phyloP scores from a whole-genome alignment of 2,329 filamentous ascomycete species.

The Alternaria sp. region DNA sequence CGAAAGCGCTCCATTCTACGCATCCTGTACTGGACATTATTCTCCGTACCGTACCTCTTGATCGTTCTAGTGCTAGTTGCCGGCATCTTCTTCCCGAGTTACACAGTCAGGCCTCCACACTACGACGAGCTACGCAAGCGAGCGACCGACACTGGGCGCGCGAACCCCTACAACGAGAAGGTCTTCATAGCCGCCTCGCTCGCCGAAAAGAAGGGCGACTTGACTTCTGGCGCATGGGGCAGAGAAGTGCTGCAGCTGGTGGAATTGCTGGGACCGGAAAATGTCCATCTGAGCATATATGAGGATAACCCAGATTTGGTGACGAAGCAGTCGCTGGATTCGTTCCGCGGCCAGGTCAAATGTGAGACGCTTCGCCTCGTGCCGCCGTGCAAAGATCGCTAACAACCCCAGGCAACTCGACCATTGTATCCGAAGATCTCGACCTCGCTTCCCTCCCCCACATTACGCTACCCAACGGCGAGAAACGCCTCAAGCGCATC shows the following conservation, averaged over 20 bases:
- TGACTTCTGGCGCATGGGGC: slow-evolving; percentile 71
- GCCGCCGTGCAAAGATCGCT: neutral
- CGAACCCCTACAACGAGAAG: slow-evolving; percentile 65
- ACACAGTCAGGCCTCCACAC: slow-evolving; percentile 61
- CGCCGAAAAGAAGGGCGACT: slow-evolving; percentile 66
- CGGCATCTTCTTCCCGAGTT: slow-evolving; percentile 61
- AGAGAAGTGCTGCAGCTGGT: slow-evolving; percentile 66
- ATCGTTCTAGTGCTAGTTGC: slow-evolving; percentile 51
- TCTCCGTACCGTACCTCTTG: slow-evolving; percentile 41
- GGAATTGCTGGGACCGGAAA: slow-evolving; percentile 68
- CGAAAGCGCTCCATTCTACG: slow-evolving; percentile 41
- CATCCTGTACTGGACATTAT: slow-evolving; percentile 39
- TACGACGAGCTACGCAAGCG: slow-evolving; percentile 54
- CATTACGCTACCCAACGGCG: slow-evolving; percentile 67
- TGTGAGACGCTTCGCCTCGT: slow-evolving; percentile 41
- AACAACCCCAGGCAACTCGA: slow-evolving; percentile 48
- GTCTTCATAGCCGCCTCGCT: slow-evolving; percentile 77
- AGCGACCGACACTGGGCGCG: slow-evolving; percentile 48
- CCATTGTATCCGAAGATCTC: slow-evolving; percentile 66
- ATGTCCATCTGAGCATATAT: slow-evolving; percentile 75
- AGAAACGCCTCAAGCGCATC: slow-evolving; percentile 72
- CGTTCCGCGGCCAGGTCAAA: slow-evolving; percentile 58
- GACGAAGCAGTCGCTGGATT: slow-evolving; percentile 61
- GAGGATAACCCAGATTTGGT: slow-evolving; percentile 70
- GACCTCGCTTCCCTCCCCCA: slow-evolving; percentile 63